These are phyloP conservation scores for Paraglomus brasilianum DNA, from an alignment of 192 early-diverging fungal genomes.

Conservation along the genomic window DNA sequence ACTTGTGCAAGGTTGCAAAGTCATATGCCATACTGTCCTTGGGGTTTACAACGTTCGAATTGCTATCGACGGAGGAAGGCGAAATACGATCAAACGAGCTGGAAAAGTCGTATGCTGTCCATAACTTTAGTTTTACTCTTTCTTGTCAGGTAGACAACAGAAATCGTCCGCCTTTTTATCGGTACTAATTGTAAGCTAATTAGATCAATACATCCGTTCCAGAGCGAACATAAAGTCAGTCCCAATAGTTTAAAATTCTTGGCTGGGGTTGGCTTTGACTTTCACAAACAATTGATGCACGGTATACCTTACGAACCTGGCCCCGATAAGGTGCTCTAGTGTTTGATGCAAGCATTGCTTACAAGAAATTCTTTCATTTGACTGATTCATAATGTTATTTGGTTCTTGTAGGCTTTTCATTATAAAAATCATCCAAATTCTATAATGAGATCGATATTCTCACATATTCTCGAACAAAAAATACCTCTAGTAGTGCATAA, in stretches of 20 bases:
- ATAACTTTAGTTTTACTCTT: constrained; percentile 60
- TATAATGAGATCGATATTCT: constrained; percentile 58
- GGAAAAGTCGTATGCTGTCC: constrained; percentile 42
- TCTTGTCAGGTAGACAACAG: constrained; percentile 35
- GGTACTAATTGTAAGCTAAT: neutral
- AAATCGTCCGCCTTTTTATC: too few species aligned
- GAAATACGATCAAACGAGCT: neutral
- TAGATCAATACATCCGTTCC: constrained; percentile 10
- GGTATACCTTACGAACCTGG: constrained; percentile 81
- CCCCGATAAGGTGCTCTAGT: constrained; percentile 34
- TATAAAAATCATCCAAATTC: constrained; percentile 38
- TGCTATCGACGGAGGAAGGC: neutral
- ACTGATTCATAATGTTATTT: neutral
- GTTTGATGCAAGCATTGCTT: neutral
- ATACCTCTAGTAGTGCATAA: constrained; percentile 89
- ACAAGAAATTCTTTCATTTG: neutral
- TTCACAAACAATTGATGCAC: constrained; percentile 68
- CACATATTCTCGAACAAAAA: constrained; percentile 45
- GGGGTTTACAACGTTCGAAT: constrained; percentile 73
- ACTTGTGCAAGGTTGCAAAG: constrained; percentile 67
- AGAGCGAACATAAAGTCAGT: constrained; percentile 65
- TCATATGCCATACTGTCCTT: constrained; percentile 81
- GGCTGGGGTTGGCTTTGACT: constrained; percentile 82
- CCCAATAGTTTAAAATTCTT: constrained; percentile 77
- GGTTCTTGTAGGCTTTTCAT: constrained; percentile 37